A percentile compares a stretch with the other conserved stretches of the same genome.
Conservation (phyloP, 345 rosid genomes). For the rapeseed (Brassica napus) region Da-Ae NC_063434.1:18655501-18656000, state of each 20-base stretch:
- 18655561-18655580: not conserved
- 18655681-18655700: not conserved
- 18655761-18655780: not conserved
- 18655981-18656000: not conserved
- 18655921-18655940: not conserved
- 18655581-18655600: not conserved
- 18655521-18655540: not conserved
- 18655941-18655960: not conserved
- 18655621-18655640: not conserved
- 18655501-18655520: not conserved
- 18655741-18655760: not conserved
- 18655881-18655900: not conserved
- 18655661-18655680: not conserved
- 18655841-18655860: not conserved
- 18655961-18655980: not conserved
- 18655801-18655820: not conserved
- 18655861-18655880: not conserved
- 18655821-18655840: not conserved
- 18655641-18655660: slow-evolving; percentile 1
- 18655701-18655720: not conserved
- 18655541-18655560: slow-evolving; percentile 7
- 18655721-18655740: not conserved
- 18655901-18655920: not conserved
- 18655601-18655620: not conserved
- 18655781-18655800: not conserved